Evolutionary conservation across 257 asterid species (phyloP).

Genomic region (Solanum bukasovii): DNA sequence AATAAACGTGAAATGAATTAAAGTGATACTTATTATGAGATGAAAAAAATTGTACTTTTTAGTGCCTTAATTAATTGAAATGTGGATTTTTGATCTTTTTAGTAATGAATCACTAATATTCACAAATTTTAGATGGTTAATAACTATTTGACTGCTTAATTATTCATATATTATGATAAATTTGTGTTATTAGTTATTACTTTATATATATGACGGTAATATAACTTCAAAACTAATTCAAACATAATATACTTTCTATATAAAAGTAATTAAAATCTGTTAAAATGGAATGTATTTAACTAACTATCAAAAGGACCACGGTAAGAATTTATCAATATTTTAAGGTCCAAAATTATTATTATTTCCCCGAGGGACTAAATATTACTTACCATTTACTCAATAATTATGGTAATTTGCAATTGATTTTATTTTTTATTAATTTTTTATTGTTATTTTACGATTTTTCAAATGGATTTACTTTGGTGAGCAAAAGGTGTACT

Average conservation of each 20-base stretch:
- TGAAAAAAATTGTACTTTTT: neutral
- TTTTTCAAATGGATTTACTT: no score
- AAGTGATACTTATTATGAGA: no score
- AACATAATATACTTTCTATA: neutral
- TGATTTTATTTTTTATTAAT: neutral
- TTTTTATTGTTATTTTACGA: neutral
- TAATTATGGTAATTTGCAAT: neutral
- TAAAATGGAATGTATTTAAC: no score
- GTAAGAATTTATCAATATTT: neutral
- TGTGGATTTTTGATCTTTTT: neutral
- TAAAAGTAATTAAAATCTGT: neutral
- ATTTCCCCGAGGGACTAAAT: neutral
- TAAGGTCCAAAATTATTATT: neutral
- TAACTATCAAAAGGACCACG: neutral
- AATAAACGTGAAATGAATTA: no score
- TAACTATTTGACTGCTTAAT: no score
- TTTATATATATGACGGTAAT: neutral
- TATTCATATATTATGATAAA: neutral
- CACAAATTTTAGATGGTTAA: neutral
- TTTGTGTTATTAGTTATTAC: neutral
- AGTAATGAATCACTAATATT: neutral
- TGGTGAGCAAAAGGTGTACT: neutral
- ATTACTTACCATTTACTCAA: neutral
- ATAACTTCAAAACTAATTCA: neutral
- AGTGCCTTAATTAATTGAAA: neutral